These are phyloP conservation scores for Mallotus japonicus DNA, from an alignment of 441 rosid species.

Conservation along the genomic window DNA sequence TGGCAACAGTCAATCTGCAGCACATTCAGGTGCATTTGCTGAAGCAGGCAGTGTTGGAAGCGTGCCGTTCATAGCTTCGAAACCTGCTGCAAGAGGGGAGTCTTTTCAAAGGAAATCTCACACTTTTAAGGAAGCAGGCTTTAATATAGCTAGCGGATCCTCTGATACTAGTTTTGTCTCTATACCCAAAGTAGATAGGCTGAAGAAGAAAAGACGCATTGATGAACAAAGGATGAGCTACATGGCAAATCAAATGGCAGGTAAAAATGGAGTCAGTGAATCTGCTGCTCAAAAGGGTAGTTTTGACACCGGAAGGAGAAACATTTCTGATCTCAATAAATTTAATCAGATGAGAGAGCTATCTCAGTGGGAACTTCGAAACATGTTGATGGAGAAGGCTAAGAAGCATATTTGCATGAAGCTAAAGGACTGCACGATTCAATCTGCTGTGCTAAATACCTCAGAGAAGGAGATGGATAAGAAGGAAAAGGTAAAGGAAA, in stretches of 20 bases:
- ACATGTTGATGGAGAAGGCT: slow-evolving; percentile 52
- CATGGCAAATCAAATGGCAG: slow-evolving; percentile 28
- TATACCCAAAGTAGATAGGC: slow-evolving; percentile 16
- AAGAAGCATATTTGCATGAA: slow-evolving; percentile 36
- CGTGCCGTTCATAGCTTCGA: slow-evolving; percentile 13
- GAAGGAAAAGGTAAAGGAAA: slow-evolving; percentile 34
- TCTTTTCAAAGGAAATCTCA: slow-evolving; percentile 19
- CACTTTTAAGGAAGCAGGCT: slow-evolving; percentile 23
- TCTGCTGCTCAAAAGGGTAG: slow-evolving; percentile 30
- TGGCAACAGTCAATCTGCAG: slow-evolving; percentile 31
- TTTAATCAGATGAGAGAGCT: slow-evolving; percentile 41
- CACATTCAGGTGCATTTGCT: slow-evolving; percentile 30
- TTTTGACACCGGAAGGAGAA: slow-evolving; percentile 22
- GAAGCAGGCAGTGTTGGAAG: slow-evolving; percentile 26
- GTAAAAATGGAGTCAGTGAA: slow-evolving; percentile 32
- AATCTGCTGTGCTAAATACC: slow-evolving; percentile 17
- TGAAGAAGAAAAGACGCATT: slow-evolving; percentile 39
- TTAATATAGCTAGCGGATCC: slow-evolving; percentile 27
- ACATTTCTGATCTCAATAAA: slow-evolving; percentile 29
- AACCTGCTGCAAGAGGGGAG: slow-evolving; percentile 21
- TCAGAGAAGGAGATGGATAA: slow-evolving; percentile 21
- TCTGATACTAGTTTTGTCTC: slow-evolving; percentile 23
- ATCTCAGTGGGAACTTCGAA: slow-evolving; percentile 46
- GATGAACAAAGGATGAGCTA: slow-evolving; percentile 24
- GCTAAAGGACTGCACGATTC: slow-evolving; percentile 37